Evolutionary conservation across 345 rosid species (phyloP), one percentile per base, ranked within the genome.

Genomic region (Citrus mangshanensis): DNA sequence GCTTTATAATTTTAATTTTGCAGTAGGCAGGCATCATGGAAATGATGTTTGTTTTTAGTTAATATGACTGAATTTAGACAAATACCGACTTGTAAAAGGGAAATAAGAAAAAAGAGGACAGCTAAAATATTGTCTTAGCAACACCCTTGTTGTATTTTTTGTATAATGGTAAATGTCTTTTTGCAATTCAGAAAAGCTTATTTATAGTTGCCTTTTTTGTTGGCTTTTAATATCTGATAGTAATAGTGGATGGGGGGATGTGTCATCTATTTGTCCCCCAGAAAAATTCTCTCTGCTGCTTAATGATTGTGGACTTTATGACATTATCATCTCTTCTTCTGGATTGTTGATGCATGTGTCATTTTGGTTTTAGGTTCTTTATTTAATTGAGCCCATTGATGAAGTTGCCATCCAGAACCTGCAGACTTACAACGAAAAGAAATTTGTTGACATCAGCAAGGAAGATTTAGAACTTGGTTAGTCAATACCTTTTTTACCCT

Each of bases 391-490:
- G 81, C 98, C 99, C 25, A 97, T 94, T 7, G 99, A 97, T 84
- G 99, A 97, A 83, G 95, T 97, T 81, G 98, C 99, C 28, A 93
- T 97, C 82, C 97, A 94, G 88, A 97, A 94, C 84, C 85, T 94
- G 78, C 97, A 94, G 82, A 91, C 97, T 54, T 97, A 90, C 95
- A 97, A 94, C 71, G 99, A 97, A 78, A 97, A 97, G 91, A 97
- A 94, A 77, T 94, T 97, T 69, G 95, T 94, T 84, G 99, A 97
- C 86, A 94, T 97, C 78, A 97, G 99, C 88, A 97, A 97, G 85
- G 98, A 97, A 88, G 98, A 97, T 84, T 83, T 94, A 35, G 99
- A 97, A 82, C 86, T 97, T 25, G 99, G 99, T 94, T 59, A 84
- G 93, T 79, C 30, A 55, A 2, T 40, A 9, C 13, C 59, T 68